Conservation (phyloP, 148 eudicot species). For the Bassia scoparia region DNA sequence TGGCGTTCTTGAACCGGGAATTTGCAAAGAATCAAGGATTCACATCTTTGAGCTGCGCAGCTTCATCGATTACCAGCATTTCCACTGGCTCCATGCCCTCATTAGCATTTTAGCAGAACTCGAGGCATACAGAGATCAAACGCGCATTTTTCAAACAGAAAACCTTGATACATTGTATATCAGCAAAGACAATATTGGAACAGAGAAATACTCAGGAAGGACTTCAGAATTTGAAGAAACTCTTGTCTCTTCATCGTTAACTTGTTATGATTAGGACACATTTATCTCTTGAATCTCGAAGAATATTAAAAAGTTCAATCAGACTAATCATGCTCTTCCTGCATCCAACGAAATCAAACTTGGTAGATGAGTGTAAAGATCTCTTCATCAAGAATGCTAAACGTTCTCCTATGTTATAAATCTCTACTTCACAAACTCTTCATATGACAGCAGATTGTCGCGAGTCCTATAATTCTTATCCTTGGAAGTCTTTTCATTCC, state of each 20-base stretch:
- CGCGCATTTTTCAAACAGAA: conserved; percentile 46
- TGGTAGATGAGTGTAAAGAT: conserved; percentile 46
- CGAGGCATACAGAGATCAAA: conserved; percentile 54
- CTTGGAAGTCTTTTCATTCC: background rate
- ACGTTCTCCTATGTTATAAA: conserved; percentile 10
- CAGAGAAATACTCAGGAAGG: conserved; percentile 21
- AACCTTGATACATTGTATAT: conserved; percentile 17
- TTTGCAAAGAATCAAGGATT: conserved; percentile 58
- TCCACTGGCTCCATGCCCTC: conserved; percentile 34
- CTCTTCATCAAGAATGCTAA: conserved; percentile 26
- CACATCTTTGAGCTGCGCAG: conserved; percentile 81
- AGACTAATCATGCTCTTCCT: conserved; percentile 32
- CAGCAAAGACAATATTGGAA: conserved; percentile 16
- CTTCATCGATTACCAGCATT: conserved; percentile 66
- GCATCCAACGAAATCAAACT: conserved; percentile 26
- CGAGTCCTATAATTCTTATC: background rate
- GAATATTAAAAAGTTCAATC: conserved; percentile 19
- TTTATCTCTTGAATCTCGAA: conserved; percentile 2
- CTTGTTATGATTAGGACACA: background rate
- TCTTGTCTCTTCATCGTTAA: conserved; percentile 19
- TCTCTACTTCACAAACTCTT: conserved; percentile 33
- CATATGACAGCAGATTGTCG: background rate
- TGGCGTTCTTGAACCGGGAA: conserved; percentile 43
- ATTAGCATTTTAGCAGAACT: conserved; percentile 43
- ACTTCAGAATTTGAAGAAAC: conserved; percentile 27